Evolutionary conservation across 2,329 filamentous ascomycete species (phyloP).

Genomic region (Chaetothyriales sp.): DNA sequence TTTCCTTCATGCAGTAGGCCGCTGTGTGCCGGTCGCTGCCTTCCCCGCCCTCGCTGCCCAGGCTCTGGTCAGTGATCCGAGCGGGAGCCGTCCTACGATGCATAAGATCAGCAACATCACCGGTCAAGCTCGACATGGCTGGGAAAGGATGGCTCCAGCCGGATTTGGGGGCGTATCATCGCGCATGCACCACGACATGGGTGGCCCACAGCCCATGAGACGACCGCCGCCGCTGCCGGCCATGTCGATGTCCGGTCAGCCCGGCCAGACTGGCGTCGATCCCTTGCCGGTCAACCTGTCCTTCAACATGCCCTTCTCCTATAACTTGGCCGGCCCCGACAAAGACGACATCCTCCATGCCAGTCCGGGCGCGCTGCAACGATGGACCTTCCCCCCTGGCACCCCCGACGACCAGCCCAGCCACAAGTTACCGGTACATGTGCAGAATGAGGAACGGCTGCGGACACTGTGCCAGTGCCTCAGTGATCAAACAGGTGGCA

Average conservation of each 20-base stretch:
- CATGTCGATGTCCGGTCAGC: slow-evolving; percentile 4
- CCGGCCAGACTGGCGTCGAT: slow-evolving; percentile 32
- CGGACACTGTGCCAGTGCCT: slow-evolving; percentile 69
- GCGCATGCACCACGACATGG: slow-evolving; percentile 42
- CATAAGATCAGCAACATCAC: slow-evolving; percentile 56
- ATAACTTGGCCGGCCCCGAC: slow-evolving; percentile 79
- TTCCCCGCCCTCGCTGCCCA: neutral
- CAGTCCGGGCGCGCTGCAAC: slow-evolving; percentile 68
- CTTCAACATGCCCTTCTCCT: slow-evolving; percentile 94
- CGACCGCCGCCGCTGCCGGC: slow-evolving; percentile 35
- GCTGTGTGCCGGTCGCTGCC: neutral
- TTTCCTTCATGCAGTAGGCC: neutral
- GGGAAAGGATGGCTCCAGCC: slow-evolving; percentile 50
- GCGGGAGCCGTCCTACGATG: slow-evolving; percentile 29
- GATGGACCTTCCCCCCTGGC: slow-evolving; percentile 86
- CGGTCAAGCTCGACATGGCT: slow-evolving; percentile 50
- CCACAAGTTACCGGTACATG: slow-evolving; percentile 82
- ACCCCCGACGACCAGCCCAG: slow-evolving; percentile 70
- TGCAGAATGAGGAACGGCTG: slow-evolving; percentile 67
- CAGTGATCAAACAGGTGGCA: slow-evolving; percentile 49
- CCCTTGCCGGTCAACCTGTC: slow-evolving; percentile 74
- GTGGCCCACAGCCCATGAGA: slow-evolving; percentile 38
- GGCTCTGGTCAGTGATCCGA: neutral
- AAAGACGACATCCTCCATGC: slow-evolving; percentile 90
- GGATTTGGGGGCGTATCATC: slow-evolving; percentile 43